These are phyloP conservation scores for Aureobasidium sp. DNA, from an alignment of 2,329 filamentous ascomycete genomes.

Conservation along the genomic window DNA sequence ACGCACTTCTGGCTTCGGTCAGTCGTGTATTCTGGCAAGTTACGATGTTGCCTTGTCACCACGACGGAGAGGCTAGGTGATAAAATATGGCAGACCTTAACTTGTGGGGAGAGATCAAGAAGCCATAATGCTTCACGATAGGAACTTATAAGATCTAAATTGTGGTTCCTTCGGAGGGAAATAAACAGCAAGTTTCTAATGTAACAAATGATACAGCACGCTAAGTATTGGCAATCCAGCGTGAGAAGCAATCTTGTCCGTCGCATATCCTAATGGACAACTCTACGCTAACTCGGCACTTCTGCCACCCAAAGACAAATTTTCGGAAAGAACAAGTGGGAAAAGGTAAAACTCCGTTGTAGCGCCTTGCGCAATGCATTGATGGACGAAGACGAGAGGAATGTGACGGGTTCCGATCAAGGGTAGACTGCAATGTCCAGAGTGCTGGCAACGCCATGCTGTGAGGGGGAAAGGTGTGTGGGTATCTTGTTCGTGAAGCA, in stretches of 20 bases:
- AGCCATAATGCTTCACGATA: neutral
- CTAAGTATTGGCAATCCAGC: neutral
- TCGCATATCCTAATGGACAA: neutral
- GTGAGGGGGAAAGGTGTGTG: constrained; percentile 3
- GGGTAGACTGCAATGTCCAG: neutral
- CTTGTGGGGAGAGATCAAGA: too few species aligned
- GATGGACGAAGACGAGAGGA: neutral
- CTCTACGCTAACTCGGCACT: neutral
- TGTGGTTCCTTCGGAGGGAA: neutral
- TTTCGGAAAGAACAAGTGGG: neutral
- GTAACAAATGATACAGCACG: constrained; percentile 2
- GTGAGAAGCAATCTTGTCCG: neutral
- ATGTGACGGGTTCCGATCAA: neutral
- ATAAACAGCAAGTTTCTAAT: neutral
- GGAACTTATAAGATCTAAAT: neutral
- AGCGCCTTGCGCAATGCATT: constrained; percentile 15
- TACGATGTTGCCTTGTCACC: neutral
- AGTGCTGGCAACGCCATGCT: neutral
- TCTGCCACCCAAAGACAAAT: neutral
- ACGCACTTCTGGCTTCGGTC: neutral
- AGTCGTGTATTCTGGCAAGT: neutral
- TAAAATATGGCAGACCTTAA: neutral
- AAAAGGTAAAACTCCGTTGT: constrained; percentile 1
- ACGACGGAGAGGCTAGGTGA: neutral
- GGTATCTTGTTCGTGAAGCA: constrained; percentile 14